Conservation (phyloP, 768 basidiomycete species). For the Serendipita sp. region DNA sequence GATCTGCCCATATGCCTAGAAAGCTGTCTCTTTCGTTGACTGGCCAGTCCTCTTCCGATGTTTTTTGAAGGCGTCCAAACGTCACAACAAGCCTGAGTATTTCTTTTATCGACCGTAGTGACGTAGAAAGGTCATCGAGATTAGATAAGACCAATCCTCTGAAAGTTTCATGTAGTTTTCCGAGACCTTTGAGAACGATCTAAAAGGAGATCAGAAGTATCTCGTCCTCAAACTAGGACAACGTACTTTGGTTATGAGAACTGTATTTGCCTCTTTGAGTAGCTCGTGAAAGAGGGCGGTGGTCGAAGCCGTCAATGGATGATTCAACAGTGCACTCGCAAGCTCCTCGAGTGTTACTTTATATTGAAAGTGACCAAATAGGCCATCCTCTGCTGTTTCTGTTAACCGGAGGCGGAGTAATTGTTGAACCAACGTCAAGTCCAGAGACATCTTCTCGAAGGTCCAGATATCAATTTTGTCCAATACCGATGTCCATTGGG, state of each 20-base stretch:
- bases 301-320: neutral
- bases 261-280: neutral
- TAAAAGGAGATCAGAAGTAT: neutral
- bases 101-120: neutral
- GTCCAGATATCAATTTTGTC: neutral
- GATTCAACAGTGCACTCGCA: neutral
- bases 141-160: neutral
- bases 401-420: neutral
- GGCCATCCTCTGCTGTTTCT: neutral
- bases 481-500: neutral
- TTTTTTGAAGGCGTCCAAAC: neutral
- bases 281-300: neutral
- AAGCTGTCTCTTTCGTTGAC: neutral
- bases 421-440: neutral
- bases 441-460: neutral
- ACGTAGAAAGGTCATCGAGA: neutral
- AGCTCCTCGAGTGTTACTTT: neutral
- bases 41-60: neutral
- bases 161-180: neutral
- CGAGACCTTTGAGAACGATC: neutral
- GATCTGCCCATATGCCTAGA: neutral
- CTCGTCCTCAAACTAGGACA: neutral
- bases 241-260: neutral
- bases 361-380: neutral
- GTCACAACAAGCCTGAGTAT: neutral